These are phyloP conservation scores for Knufia fluminis DNA, from an alignment of 2,329 filamentous ascomycete species.

Conservation along the genomic window DNA sequence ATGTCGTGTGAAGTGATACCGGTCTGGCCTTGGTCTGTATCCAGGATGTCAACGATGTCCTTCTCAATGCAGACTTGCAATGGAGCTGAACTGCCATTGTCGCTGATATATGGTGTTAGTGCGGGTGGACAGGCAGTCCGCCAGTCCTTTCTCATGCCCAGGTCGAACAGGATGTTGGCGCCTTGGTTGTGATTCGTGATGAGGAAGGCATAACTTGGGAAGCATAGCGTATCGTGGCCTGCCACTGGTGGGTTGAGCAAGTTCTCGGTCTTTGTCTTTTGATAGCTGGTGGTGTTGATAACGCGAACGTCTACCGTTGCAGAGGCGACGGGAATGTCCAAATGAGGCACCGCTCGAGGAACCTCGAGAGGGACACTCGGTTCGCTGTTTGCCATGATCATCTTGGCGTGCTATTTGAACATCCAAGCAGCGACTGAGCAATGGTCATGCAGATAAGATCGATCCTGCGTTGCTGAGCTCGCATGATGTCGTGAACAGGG, in stretches of 20 bases:
- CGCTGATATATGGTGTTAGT: conserved; percentile 9
- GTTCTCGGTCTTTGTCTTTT: conserved; percentile 9
- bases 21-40: conserved; percentile 11
- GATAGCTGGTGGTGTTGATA: conserved; percentile 15
- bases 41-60: conserved; percentile 14
- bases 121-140: conserved; percentile 17
- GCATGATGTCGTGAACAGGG: no score
- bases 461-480: neutral
- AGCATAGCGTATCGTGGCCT: conserved; percentile 11
- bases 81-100: conserved; percentile 7
- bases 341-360: neutral
- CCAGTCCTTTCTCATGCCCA: conserved; percentile 28
- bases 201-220: conserved; percentile 16
- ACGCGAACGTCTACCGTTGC: conserved; percentile 13
- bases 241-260: conserved; percentile 12
- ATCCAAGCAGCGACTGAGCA: neutral
- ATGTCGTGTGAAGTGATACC: conserved; percentile 8
- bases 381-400: neutral
- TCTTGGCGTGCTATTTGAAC: neutral
- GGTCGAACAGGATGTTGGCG: conserved; percentile 25
- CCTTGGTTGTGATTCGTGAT: conserved; percentile 7
- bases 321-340: conserved; percentile 2
- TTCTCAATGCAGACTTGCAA: conserved; percentile 16
- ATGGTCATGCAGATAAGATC: neutral
- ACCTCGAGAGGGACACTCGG: neutral